Percentiles rank a stretch among this genome's conserved stretches.
Evolutionary conservation across 441 rosid genomes (phyloP).

Genomic region (Croton laevigatus): DNA sequence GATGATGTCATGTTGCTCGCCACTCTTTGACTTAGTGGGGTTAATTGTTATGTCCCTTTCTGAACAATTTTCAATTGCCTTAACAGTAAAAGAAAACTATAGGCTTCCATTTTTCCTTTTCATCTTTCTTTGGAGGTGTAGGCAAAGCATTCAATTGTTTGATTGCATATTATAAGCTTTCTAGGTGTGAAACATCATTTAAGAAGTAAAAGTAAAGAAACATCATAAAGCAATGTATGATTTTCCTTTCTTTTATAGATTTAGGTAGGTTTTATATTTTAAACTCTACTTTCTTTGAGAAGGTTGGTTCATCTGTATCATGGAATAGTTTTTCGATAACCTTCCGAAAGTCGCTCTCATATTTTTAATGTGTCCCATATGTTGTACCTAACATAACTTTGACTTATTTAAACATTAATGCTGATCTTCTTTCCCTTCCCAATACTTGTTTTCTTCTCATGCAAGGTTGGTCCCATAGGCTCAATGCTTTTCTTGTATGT

Average conservation of each 20-base stretch:
- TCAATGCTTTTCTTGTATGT: slow-evolving; percentile 1
- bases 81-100: slow-evolving; percentile 14
- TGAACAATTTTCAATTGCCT: slow-evolving; percentile 19
- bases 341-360: slow-evolving; percentile 17
- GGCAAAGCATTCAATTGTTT: slow-evolving; percentile 12
- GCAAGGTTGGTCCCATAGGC: slow-evolving; percentile 16
- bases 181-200: slow-evolving; percentile 29
- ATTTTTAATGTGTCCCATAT: slow-evolving; percentile 21
- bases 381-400: slow-evolving; percentile 28
- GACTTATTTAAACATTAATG: slow-evolving; percentile 21
- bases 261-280: slow-evolving; percentile 18
- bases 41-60: slow-evolving; percentile 35
- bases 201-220: slow-evolving; percentile 24
- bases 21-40: slow-evolving; percentile 35
- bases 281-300: slow-evolving; percentile 8
- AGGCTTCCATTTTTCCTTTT: slow-evolving; percentile 25
- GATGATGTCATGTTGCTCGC: slow-evolving; percentile 29
- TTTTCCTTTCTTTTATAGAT: slow-evolving; percentile 14
- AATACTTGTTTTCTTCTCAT: slow-evolving; percentile 19
- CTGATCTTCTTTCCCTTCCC: slow-evolving; percentile 11
- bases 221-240: slow-evolving; percentile 26
- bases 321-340: slow-evolving; percentile 16
- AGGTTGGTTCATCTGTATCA: slow-evolving; percentile 19
- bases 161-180: slow-evolving; percentile 28
- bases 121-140: slow-evolving; percentile 14